phyloP scores from a whole-genome alignment of 2,329 filamentous ascomycete genomes.

The Tolypocladium paradoxum region DNA sequence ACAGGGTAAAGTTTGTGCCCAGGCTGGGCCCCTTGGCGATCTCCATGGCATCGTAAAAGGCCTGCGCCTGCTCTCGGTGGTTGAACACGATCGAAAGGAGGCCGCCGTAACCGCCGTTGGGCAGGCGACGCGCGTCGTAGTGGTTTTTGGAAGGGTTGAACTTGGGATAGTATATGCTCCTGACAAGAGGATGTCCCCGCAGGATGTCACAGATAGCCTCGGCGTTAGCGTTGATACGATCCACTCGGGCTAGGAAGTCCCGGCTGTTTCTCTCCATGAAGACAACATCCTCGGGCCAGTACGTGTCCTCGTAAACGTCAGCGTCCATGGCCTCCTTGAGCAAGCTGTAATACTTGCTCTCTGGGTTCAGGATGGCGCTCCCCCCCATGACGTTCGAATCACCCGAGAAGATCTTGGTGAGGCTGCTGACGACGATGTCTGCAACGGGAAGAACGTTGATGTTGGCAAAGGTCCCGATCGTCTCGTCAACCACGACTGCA shows the following conservation, averaged over 20 bases:
- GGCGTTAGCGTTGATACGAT: slow-evolving; percentile 75
- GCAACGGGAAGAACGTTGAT: slow-evolving; percentile 83
- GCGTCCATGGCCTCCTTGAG: slow-evolving; percentile 56
- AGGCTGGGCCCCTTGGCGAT: slow-evolving; percentile 90
- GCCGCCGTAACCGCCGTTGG: slow-evolving; percentile 77
- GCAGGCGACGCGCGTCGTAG: slow-evolving; percentile 70
- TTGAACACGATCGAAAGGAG: slow-evolving; percentile 78
- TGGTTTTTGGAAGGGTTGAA: slow-evolving; percentile 54
- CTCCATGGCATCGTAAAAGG: slow-evolving; percentile 77
- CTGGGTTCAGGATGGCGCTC: slow-evolving; percentile 53
- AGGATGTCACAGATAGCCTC: slow-evolving; percentile 72
- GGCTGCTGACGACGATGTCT: slow-evolving; percentile 85
- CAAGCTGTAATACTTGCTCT: slow-evolving; percentile 55
- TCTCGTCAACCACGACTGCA: slow-evolving; percentile 87
- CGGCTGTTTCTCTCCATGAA: slow-evolving; percentile 95
- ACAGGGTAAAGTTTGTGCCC: slow-evolving; percentile 92
- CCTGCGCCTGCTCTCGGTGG: slow-evolving; percentile 55
- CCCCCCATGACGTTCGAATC: slow-evolving; percentile 99
- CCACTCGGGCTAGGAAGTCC: slow-evolving; percentile 75
- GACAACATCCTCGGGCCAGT: slow-evolving; percentile 88
- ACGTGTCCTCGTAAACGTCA: slow-evolving; percentile 69
- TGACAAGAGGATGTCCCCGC: slow-evolving; percentile 49
- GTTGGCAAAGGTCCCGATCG: slow-evolving; percentile 92
- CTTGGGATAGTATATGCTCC: slow-evolving; percentile 80
- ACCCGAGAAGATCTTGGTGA: slow-evolving; percentile 95